Evolutionary conservation across 176 grass and related monocot genomes (phyloP), one percentile per base, ranked within the genome.

Genomic region (Puya raimondii): DNA sequence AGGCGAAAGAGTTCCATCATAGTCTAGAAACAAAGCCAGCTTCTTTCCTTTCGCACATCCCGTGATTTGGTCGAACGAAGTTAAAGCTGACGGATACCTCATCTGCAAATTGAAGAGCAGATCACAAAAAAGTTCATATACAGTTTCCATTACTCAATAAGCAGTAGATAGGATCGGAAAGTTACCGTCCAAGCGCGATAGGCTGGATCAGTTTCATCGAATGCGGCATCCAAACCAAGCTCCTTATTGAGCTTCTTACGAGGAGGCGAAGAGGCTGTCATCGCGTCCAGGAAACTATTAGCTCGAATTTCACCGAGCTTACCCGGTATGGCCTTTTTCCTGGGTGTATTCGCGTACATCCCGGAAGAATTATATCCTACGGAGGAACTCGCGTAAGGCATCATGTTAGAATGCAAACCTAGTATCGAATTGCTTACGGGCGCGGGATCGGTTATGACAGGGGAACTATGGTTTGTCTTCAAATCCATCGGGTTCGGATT

Each of bases 241-340:
- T 67, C 65, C n/a, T 88, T 48, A 69, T 89, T 85, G 15, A 80
- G 82, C 74, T 75, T 88, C 65, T 82, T 96, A 29, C 86, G 88
- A 0, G 92, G 86, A 1, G 92, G 91, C 0, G 92, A 96, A 18
- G 92, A 96, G 49, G 76, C 65, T 87, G 69, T 87, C 92, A 96
- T 96, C 16, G 92, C 88, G 50, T 96, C 92, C n/a, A 96, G 69
- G 54, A 83, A 76, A 10, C 86, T 72, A 74, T 64, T 92, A 22
- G 86, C 87, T 47, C 84, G 57, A 25, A 83, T 82, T 59, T 90
- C 89, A 64, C 90, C 94, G 33, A 93, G 76, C 53, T 86, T 90
- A 26, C 77, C 48, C 9, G 58, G 74, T 78, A 74, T 65, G 26
- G 52, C 18, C 51, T 69, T 68, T 76, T 79, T 87, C 23, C 69